Conservation (phyloP, 192 early-diverging fungal genomes). For the Chytriomyces hyalinus region DNA sequence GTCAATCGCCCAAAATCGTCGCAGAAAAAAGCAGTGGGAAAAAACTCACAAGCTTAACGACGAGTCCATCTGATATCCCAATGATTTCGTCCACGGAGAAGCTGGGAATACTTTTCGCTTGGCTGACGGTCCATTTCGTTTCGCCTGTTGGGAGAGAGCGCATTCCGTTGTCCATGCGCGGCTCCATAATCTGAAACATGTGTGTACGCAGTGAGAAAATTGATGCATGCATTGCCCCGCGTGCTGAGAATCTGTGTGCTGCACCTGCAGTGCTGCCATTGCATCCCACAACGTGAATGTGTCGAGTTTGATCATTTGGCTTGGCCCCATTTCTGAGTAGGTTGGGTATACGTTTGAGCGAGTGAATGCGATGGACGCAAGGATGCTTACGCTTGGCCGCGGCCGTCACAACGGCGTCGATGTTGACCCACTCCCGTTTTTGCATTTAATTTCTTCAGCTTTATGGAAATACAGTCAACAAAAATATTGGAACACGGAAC, state of each 20-base stretch:
- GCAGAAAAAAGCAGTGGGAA: background rate
- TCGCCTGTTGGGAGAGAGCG: background rate
- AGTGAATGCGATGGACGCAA: background rate
- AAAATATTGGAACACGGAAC: no score
- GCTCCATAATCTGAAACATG: slow-evolving; percentile 36
- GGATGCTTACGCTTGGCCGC: slow-evolving; percentile 23
- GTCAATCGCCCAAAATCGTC: background rate
- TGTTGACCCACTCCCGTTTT: slow-evolving; percentile 19
- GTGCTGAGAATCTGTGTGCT: background rate
- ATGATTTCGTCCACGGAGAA: slow-evolving; percentile 28
- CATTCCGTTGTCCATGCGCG: slow-evolving; percentile 37
- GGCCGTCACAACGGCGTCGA: slow-evolving; percentile 8
- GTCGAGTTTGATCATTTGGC: slow-evolving; percentile 7
- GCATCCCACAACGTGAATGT: slow-evolving; percentile 30
- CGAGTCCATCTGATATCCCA: slow-evolving; percentile 23
- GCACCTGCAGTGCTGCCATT: slow-evolving; percentile 35
- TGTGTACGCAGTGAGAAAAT: background rate
- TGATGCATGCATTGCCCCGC: background rate
- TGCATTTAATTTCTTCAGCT: background rate
- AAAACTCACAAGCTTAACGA: slow-evolving; percentile 23
- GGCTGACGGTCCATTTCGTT: slow-evolving; percentile 10
- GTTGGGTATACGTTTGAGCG: background rate
- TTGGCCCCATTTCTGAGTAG: slow-evolving; percentile 9
- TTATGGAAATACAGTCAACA: background rate
- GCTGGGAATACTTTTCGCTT: slow-evolving; percentile 7